These are phyloP conservation scores for Phlyctochytrium arcticum DNA, from an alignment of 192 early-diverging fungal species.

Conservation along the genomic window DNA sequence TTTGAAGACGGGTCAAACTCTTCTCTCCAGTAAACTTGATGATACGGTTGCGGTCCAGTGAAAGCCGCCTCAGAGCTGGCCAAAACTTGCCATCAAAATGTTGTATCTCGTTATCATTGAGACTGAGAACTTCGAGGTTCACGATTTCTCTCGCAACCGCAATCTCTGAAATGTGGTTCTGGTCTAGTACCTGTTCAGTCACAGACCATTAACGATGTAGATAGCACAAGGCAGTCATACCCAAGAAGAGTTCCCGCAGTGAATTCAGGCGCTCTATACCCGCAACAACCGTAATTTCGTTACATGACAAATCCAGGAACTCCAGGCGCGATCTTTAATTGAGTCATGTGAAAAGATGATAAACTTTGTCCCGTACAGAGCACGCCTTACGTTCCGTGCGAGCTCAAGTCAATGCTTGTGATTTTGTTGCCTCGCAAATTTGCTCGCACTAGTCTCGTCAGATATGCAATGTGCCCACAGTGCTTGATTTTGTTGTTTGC, in stretches of 20 bases:
- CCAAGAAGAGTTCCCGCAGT: slow-evolving; percentile 12
- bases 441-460: slow-evolving; percentile 4
- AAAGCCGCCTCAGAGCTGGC: slow-evolving; percentile 1
- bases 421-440: slow-evolving; percentile 13
- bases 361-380: background rate
- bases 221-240: background rate
- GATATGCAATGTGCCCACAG: background rate
- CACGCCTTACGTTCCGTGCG: background rate
- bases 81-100: slow-evolving; percentile 9
- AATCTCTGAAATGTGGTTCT: slow-evolving; percentile 3
- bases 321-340: background rate
- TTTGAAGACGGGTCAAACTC: background rate
- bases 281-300: background rate
- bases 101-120: slow-evolving; percentile 9
- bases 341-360: background rate
- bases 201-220: too few species aligned
- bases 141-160: background rate
- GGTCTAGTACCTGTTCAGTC: background rate
- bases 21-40: background rate
- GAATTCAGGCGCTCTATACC: slow-evolving; percentile 4
- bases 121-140: slow-evolving; percentile 4
- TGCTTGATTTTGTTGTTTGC: slow-evolving; percentile 11
- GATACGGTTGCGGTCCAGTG: slow-evolving; percentile 17
- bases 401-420: background rate
- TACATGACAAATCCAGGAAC: slow-evolving; percentile 24